These are phyloP conservation scores for Neurospora intermedia DNA, from an alignment of 495 filamentous ascomycete species.

Conservation along the genomic window DNA sequence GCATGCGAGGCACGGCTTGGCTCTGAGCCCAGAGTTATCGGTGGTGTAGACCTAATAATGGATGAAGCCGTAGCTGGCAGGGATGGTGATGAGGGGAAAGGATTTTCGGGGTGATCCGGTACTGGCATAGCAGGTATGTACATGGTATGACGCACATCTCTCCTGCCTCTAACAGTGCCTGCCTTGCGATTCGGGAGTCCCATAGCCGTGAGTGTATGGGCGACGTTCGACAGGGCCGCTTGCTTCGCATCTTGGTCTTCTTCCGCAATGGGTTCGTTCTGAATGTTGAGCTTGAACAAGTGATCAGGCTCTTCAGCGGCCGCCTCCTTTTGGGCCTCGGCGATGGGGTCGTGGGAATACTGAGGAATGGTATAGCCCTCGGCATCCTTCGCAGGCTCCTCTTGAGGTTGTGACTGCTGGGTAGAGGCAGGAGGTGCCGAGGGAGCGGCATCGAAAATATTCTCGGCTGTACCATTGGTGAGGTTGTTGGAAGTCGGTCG, in stretches of 20 bases:
- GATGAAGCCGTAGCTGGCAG: slow-evolving; percentile 24
- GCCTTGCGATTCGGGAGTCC: slow-evolving; percentile 52
- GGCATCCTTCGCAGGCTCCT: slow-evolving; percentile 36
- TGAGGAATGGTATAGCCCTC: slow-evolving; percentile 64
- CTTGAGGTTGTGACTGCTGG: slow-evolving; percentile 12
- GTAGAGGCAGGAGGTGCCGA: slow-evolving; percentile 38
- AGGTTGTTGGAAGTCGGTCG: slow-evolving; percentile 19
- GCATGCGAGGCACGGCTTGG: slow-evolving; percentile 47
- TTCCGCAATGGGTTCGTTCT: slow-evolving; percentile 85
- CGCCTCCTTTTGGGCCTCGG: slow-evolving; percentile 71
- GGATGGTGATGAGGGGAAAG: slow-evolving; percentile 36
- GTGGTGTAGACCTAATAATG: slow-evolving; percentile 28
- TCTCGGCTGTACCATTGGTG: slow-evolving; percentile 28
- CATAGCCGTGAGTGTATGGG: slow-evolving; percentile 60
- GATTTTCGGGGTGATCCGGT: slow-evolving; percentile 30
- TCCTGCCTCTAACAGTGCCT: slow-evolving; percentile 74
- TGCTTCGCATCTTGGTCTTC: slow-evolving; percentile 77
- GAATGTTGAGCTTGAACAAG: slow-evolving; percentile 82
- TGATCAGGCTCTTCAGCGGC: slow-evolving; percentile 53
- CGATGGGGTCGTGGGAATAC: slow-evolving; percentile 64
- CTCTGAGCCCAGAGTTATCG: slow-evolving; percentile 38
- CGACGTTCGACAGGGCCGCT: slow-evolving; percentile 79
- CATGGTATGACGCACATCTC: slow-evolving; percentile 84
- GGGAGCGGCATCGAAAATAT: slow-evolving; percentile 35
- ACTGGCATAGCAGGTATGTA: slow-evolving; percentile 50